Conservation (phyloP, 164 flowering plant species). For the Sedum album region DNA sequence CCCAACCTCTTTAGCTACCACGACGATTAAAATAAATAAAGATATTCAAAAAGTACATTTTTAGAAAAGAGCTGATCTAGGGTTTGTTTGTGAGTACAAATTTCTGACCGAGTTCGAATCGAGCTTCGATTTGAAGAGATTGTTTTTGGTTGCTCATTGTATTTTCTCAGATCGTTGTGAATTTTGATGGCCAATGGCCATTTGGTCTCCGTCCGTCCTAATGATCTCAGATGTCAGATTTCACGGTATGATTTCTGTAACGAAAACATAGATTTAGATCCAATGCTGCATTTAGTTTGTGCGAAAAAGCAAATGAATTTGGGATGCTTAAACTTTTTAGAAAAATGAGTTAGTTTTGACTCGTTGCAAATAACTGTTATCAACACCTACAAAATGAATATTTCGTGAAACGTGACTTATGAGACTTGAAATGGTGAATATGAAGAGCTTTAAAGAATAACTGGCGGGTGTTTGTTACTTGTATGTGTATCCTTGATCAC, state of each 20-base stretch:
- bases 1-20: too few species aligned
- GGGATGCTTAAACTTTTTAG: too few species aligned
- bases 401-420: too few species aligned
- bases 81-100: not conserved
- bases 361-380: too few species aligned
- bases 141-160: not conserved
- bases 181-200: constrained; percentile 27
- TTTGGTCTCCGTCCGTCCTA: constrained; percentile 65
- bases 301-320: too few species aligned
- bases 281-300: too few species aligned
- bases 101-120: not conserved
- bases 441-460: not conserved
- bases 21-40: too few species aligned
- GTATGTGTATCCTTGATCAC: not conserved
- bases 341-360: too few species aligned
- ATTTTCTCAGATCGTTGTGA: not conserved
- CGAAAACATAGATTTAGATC: too few species aligned
- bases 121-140: not conserved
- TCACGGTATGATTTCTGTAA: constrained; percentile 36
- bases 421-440: too few species aligned
- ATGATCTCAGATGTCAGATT: constrained; percentile 79
- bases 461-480: not conserved
- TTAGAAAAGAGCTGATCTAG: not conserved
- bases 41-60: not conserved
- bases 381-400: too few species aligned